Evolutionary conservation across 768 basidiomycete genomes (phyloP), one percentile per base, ranked within the genome.

Genomic region (Phanerochaete carnosa): DNA sequence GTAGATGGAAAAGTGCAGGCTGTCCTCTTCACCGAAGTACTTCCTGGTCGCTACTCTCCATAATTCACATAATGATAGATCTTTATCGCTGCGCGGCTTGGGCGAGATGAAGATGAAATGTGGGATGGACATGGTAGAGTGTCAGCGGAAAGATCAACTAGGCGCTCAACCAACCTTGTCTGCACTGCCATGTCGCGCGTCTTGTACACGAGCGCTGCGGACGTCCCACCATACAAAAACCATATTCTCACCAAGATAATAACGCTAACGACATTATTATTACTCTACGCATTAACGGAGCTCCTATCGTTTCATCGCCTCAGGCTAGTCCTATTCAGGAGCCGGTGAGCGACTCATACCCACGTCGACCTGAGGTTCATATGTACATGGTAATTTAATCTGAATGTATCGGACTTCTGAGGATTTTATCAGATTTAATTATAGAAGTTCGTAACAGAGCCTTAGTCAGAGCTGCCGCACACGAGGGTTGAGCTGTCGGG

Each of bases 51-150:
- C 59, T 3, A 11, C 26, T 26, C 32, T n/a, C 59, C 59, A 60
- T 7, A 45, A 43, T 4, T 55, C 53, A 32, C 45, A 46, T 15
- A 60, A 26, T 22, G 54, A 25, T n/a, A 23, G 25, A 37, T 53
- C 51, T 15, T 23, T 43, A 19, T 50, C 50, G 15, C 16, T 5
- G 39, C 13, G 19, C 3, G 45, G 56, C 25, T 37, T 30, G 45
- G 56, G 52, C 54, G 33, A n/a, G 23, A 58, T 47, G 47, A 58
- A 58, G 57, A 58, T 23, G 32, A 58, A 51, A 15, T 39, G 54
- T 22, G 54, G 54, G 54, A 55, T 25, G 7, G 35, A 55, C 35
- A 26, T 35, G 52, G 33, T 33, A 19, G 29, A 28, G 49, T 4
- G 15, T 15, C 15, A 28, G 49, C n/a, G 29, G 51, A 32, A 29